A percentile compares a stretch with the other conserved stretches of the same genome.
These are phyloP conservation scores for Fusarium subglutinans DNA, from an alignment of 2,329 filamentous ascomycete species.

Conservation along the genomic window DNA sequence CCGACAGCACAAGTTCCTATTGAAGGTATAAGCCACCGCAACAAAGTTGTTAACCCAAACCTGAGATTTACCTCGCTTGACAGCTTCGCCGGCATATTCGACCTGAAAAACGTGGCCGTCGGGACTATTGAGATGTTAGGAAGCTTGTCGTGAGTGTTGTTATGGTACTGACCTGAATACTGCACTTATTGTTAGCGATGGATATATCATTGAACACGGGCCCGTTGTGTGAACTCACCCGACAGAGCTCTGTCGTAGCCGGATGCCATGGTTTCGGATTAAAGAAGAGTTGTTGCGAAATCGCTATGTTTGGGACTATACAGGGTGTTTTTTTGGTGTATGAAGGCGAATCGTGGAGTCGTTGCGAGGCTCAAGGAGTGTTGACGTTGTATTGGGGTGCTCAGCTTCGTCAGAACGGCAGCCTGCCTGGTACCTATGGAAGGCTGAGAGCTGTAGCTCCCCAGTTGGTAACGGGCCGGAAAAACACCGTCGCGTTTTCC, in stretches of 20 bases:
- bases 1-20: slow-evolving; percentile 96
- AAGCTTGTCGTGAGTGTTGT: not conserved
- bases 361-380: slow-evolving; percentile 29
- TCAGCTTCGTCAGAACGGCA: slow-evolving; percentile 54
- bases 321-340: slow-evolving; percentile 8
- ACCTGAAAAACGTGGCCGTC: slow-evolving; percentile 99
- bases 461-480: slow-evolving; percentile 39
- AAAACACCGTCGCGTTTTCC: slow-evolving; percentile 42
- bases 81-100: slow-evolving; percentile 98
- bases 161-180: slow-evolving; percentile 78
- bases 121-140: slow-evolving; percentile 74
- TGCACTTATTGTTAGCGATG: slow-evolving; percentile 61
- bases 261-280: slow-evolving; percentile 72
- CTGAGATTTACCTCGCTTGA: slow-evolving; percentile 83
- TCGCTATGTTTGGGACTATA: not conserved
- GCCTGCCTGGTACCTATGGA: slow-evolving; percentile 46
- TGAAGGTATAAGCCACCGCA: slow-evolving; percentile 27
- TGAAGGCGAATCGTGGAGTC: slow-evolving; percentile 22
- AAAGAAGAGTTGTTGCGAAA: not conserved
- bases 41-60: not conserved
- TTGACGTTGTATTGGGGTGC: slow-evolving; percentile 40
- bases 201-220: slow-evolving; percentile 44
- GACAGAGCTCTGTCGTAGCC: slow-evolving; percentile 99
- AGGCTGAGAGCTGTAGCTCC: slow-evolving; percentile 46
- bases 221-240: slow-evolving; percentile 69